phyloP scores from a whole-genome alignment of 2,329 filamentous ascomycete species.

The Aspergillus luchuensis region DNA sequence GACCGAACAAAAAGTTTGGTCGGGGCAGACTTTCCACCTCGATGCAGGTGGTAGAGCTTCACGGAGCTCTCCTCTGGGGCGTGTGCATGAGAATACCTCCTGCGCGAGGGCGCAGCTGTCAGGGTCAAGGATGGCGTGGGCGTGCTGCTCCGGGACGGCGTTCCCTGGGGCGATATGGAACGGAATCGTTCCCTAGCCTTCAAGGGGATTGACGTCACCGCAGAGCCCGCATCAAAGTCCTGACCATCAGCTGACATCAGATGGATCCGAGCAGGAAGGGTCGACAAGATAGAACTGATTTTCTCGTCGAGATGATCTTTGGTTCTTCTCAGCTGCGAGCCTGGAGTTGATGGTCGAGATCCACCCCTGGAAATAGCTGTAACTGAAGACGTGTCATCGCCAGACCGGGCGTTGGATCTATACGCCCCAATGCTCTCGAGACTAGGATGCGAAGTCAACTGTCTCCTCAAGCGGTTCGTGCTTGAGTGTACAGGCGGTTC shows the following conservation, averaged over 20 bases:
- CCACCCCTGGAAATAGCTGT: conserved; percentile 20
- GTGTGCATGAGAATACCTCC: conserved; percentile 36
- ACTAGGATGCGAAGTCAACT: conserved; percentile 34
- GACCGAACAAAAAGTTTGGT: conserved; percentile 94
- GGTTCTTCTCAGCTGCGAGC: conserved; percentile 43
- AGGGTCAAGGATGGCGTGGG: conserved; percentile 69
- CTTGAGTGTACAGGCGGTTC: conserved; percentile 26
- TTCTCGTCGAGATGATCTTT: conserved; percentile 76
- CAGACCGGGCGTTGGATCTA: conserved; percentile 27
- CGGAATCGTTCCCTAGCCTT: conserved; percentile 46
- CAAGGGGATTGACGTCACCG: conserved; percentile 37
- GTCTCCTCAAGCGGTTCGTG: conserved; percentile 30
- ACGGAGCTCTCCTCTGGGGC: conserved; percentile 68
- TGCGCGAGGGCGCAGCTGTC: conserved; percentile 56
- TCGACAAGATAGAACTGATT: conserved; percentile 75
- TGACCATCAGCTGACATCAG: conserved; percentile 58
- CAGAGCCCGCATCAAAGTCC: conserved; percentile 35
- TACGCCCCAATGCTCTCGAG: conserved; percentile 36
- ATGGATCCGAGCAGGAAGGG: conserved; percentile 77
- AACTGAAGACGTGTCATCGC: conserved; percentile 22
- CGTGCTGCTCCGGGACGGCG: conserved; percentile 53
- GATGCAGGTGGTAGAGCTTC: conserved; percentile 87
- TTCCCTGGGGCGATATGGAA: conserved; percentile 37
- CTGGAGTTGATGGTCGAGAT: conserved; percentile 44
- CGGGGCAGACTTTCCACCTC: conserved; percentile 78